Percentiles rank a stretch among this genome's conserved stretches.
Conservation (phyloP, 805 yeast genomes). For the Metschnikowia rubicola region DNA sequence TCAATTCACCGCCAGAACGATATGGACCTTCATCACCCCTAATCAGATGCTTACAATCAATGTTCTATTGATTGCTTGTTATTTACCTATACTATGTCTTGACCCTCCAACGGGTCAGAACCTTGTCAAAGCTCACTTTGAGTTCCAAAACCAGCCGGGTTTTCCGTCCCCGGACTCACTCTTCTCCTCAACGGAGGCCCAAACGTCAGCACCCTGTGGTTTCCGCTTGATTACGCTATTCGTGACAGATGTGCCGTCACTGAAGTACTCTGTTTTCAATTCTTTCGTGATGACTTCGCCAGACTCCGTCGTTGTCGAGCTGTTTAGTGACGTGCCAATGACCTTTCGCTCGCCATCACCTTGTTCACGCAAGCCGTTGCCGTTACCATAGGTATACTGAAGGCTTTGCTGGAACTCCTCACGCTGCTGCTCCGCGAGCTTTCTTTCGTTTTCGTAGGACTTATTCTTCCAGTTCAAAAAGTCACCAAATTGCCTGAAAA, state of each 20-base stretch:
- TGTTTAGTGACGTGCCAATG: constrained; percentile 28
- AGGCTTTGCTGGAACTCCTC: neutral
- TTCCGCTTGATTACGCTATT: constrained; percentile 29
- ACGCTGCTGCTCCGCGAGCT: neutral
- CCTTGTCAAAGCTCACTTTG: neutral
- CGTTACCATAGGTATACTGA: neutral
- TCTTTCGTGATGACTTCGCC: constrained; percentile 31
- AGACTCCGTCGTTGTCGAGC: constrained; percentile 24
- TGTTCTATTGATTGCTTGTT: no score
- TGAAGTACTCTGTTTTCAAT: constrained; percentile 29
- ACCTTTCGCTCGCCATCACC: constrained; percentile 10
- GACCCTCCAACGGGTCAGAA: no score
- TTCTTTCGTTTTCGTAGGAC: constrained; percentile 1
- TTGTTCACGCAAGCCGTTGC: neutral
- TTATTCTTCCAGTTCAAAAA: constrained; percentile 63
- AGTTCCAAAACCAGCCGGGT: constrained; percentile 27
- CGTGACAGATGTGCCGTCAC: constrained; percentile 36
- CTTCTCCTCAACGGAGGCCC: constrained; percentile 32
- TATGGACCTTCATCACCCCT: no score
- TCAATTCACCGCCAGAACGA: no score
- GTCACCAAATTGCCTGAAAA: constrained; percentile 62
- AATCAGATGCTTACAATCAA: no score
- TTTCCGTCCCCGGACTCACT: constrained; percentile 15
- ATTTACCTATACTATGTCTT: no score
- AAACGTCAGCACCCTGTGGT: constrained; percentile 32